Evolutionary conservation across 2,329 filamentous ascomycete species (phyloP), one percentile per base, ranked within the genome.

Genomic region (Cladophialophora bantiana): DNA sequence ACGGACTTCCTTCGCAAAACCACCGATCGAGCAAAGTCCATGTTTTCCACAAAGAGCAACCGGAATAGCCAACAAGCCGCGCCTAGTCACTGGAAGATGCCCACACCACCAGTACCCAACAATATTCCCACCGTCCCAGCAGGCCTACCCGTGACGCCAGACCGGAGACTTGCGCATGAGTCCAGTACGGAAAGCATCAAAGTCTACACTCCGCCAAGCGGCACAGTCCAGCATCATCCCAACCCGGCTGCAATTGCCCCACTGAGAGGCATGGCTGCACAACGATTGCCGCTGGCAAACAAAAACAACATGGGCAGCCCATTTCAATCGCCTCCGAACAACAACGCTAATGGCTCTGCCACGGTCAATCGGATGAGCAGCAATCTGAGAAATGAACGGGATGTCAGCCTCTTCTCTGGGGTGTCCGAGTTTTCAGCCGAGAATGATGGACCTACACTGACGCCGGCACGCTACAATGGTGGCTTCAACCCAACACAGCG

Each of bases 141-240:
- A 6, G 65, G 52, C 34, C 66, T 74, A 52, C 76, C 76, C n/a
- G 70, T 74, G 12, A 75, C 73, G 1, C 76, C 76, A 4, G 75
- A 70, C n/a, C 68, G 70, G 20, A 60, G 65, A 35, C 62, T 69
- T 52, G 65, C 61, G 9, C 68, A 66, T 55, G 66, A 73, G 36
- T 63, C 73, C 42, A 81, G 78, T 42, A 81, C 75, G 12, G 81
- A 83, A 69, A 83, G 78, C 68, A 83, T 83, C 68, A 79, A 76
- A 59, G 77, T 83, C 4, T 83, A 82, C 68, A 81, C 80, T 15
- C 82, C 82, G 0, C 78, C 77, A 4, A 76, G 76, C 7, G 73
- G 74, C 45, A 74, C 78, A 3, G 58, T 66, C 13, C 62, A 64
- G 42, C 65, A 63, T 32, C 70, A 63, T 32, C 70, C 68, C 48